Base-by-base conservation (phyloP, 2,329 filamentous ascomycete genomes). In the Didymella exigua region DNA sequence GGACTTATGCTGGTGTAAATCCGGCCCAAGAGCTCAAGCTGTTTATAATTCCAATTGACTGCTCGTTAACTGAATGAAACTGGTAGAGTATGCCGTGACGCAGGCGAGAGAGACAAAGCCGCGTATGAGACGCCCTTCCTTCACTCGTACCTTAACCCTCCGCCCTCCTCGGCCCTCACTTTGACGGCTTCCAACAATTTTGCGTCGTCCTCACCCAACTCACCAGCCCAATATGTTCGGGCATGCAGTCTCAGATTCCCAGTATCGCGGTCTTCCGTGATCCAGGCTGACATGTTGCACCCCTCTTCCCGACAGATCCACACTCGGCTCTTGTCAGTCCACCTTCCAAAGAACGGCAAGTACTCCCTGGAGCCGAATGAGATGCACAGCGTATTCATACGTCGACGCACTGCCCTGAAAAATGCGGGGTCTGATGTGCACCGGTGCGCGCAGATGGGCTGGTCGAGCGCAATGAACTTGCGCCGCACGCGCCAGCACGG, bases 381-480 rank as follows among this genome's bases (percentile, higher is more conserved):
- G 14, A 54, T 45, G 13, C 46, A 54, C 6, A 49, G 26, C 8
- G 52, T 49, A n/a, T 54, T 54, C 27, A 33, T 54, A 2, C 52
- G 33, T 3, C 52, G 52, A 4, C 52, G 45, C 5, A 49, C 40
- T 21, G 45, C 33, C 4, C 52, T 40, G 34, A 54, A 54, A n/a
- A 54, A 54, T 5, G 45, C 52, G 3, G 52, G 52, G 6, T 54
- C 52, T 5, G 52, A 49, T 4, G 52, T 54, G 41, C 34, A 40
- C 16, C 45, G 18, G 18, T 54, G 52, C 9, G 33, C 33, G 41
- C 52, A 54, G 34, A 54, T 54, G 11, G 52, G 52, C 29, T 54
- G 52, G 33, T 54, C 52, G 5, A 54, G 52, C 9, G 52, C 52
- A n/a, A 54, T 48, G 16, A 54, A 46, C 10, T 30, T 49, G n/a